These are phyloP conservation scores for Trichocladium uniseriatum DNA, from an alignment of 495 filamentous ascomycete species.

Conservation along the genomic window DNA sequence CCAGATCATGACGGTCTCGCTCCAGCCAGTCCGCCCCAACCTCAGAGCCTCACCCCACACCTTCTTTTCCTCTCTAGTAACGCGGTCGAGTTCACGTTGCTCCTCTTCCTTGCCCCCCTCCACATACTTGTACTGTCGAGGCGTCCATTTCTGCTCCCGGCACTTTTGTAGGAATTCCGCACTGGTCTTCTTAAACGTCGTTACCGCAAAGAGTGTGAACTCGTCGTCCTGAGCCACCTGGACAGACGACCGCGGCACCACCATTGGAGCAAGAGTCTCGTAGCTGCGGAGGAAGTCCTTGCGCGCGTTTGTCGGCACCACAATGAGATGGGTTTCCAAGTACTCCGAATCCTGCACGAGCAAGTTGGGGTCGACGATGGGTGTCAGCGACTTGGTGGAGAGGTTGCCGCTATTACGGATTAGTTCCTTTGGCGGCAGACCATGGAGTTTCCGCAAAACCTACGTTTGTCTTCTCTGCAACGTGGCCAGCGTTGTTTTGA, in stretches of 20 bases:
- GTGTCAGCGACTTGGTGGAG: slow-evolving; percentile 82
- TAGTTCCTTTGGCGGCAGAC: neutral
- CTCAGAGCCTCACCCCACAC: slow-evolving; percentile 85
- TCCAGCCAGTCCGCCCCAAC: slow-evolving; percentile 78
- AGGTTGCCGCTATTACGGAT: slow-evolving; percentile 67
- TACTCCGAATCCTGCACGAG: slow-evolving; percentile 90
- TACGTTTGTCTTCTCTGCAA: slow-evolving; percentile 76
- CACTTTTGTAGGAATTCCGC: slow-evolving; percentile 81
- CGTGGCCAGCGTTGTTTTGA: slow-evolving; percentile 69
- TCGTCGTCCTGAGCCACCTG: slow-evolving; percentile 75
- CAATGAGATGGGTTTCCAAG: slow-evolving; percentile 88
- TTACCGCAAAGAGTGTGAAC: slow-evolving; percentile 80
- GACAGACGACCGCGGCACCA: slow-evolving; percentile 79
- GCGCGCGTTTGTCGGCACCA: slow-evolving; percentile 62
- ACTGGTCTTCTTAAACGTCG: slow-evolving; percentile 83
- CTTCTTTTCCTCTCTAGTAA: slow-evolving; percentile 72
- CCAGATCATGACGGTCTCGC: slow-evolving; percentile 92
- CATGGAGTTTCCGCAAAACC: neutral
- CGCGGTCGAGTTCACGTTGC: slow-evolving; percentile 68
- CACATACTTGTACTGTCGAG: slow-evolving; percentile 85
- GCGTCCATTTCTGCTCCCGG: slow-evolving; percentile 85
- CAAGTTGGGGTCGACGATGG: slow-evolving; percentile 66
- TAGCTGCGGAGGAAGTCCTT: slow-evolving; percentile 87
- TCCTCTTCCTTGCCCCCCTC: slow-evolving; percentile 85
- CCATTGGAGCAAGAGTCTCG: slow-evolving; percentile 71